Base-by-base conservation (phyloP, 345 rosid species). In the Firmiana major region DNA sequence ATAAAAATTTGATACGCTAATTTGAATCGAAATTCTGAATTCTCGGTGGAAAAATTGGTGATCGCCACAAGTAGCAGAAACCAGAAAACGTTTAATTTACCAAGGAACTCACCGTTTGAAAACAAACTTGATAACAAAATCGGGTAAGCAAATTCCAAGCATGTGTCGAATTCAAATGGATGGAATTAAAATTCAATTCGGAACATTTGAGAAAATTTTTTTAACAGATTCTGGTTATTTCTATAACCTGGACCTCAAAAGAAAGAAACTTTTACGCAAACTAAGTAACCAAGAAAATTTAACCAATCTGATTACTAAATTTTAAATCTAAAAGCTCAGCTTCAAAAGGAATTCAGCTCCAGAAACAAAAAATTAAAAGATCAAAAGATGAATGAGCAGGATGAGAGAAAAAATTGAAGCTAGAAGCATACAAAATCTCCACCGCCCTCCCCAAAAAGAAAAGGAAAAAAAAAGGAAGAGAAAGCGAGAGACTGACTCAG, bases 401-500 rank as follows among this genome's bases (percentile, higher is more conserved):
- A 9, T 10, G 0, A 59, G 5, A 24, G 45, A 12, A 9, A 10
- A 64, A 64, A 64, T 5, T 15, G 55, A 22, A 36, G 36, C 9
- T 40, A 24, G 34, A 63, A 74, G 38, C 58, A 63, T 46, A 12
- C 24, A 55, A 36, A 63, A 42, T 5, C 13, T 46, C 24, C 6
- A 31, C 34, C 9, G 22, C 45, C 45, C 26, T 31, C 34, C 34
- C 0, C 3, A 31, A 31, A 31, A 31, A 60, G 16, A 31, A 31
- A 58, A 49, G 6, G 58, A 43, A 38, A 34, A n/a, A n/a, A n/a
- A 31, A 31, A 80, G 63, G 57, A 74, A 2, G 0, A 0, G 9
- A 19, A 13, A 75, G 70, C 63, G 70, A 76, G 80, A 75, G 72
- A 87, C 98, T 79, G 60, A 97, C 99, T 97, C 97, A 42, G 99